Evolutionary conservation across 345 rosid species (phyloP).

Genomic region (Salix viminalis): DNA sequence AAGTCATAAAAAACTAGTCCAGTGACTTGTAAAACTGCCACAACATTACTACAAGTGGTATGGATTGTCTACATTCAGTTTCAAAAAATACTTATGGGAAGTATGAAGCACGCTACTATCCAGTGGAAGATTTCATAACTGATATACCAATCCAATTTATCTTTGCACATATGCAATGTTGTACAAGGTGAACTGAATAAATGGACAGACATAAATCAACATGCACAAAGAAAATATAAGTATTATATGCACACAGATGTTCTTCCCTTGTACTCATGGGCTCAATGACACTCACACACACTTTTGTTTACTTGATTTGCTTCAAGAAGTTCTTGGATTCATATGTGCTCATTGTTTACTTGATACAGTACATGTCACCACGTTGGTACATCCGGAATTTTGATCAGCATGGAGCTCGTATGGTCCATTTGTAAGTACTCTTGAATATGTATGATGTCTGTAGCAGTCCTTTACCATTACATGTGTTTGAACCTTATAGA

Average conservation of each 20-base stretch:
- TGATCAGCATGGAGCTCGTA: slow-evolving; percentile 47
- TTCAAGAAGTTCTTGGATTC: not conserved
- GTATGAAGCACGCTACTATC: not conserved
- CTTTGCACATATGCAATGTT: not conserved
- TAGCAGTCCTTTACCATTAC: slow-evolving; percentile 10
- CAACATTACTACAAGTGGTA: not conserved
- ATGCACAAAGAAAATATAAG: not conserved
- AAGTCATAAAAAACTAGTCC: not conserved
- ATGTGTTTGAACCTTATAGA: not conserved
- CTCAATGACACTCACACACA: not conserved
- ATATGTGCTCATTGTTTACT: not conserved
- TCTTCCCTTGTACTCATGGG: not conserved
- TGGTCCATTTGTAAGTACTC: slow-evolving; percentile 84
- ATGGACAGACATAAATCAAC: not conserved
- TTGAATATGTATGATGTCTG: not conserved
- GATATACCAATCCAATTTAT: not conserved
- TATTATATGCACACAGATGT: too few species aligned
- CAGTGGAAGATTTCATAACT: not conserved
- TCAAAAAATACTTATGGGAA: not conserved
- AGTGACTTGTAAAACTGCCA: not conserved
- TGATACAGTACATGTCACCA: slow-evolving; percentile 64
- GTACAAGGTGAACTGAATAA: too few species aligned
- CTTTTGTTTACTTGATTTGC: not conserved
- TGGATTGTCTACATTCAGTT: not conserved
- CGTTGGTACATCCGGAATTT: slow-evolving; percentile 92